phyloP scores from a whole-genome alignment of 768 basidiomycete species.

The Pulveroboletus frians region DNA sequence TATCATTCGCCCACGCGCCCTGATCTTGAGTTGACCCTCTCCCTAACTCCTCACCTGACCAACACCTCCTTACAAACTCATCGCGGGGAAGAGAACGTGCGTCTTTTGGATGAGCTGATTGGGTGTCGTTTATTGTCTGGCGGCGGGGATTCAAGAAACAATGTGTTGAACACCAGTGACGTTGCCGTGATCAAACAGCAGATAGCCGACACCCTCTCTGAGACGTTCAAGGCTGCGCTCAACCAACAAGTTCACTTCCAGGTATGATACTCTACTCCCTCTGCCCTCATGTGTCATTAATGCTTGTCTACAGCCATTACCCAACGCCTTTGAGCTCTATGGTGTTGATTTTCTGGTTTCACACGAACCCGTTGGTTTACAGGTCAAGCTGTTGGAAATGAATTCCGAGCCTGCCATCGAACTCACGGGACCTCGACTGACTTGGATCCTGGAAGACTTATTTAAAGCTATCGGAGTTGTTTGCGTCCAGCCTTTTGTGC shows the following conservation, averaged over 20 bases:
- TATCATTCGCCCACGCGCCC: constrained; percentile 48
- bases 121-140: constrained; percentile 52
- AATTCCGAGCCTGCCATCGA: constrained; percentile 97
- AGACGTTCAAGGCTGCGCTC: constrained; percentile 82
- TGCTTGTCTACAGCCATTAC: constrained; percentile 51
- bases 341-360: constrained; percentile 89
- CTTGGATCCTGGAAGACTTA: constrained; percentile 76
- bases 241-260: constrained; percentile 83
- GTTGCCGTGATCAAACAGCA: constrained; percentile 52
- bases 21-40: constrained; percentile 20
- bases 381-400: constrained; percentile 79
- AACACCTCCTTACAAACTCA: constrained; percentile 84
- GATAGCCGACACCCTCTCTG: constrained; percentile 62
- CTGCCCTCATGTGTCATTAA: not conserved
- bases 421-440: constrained; percentile 78
- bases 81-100: constrained; percentile 63
- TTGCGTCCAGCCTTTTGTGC: constrained; percentile 62
- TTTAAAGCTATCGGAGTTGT: constrained; percentile 66
- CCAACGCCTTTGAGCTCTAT: constrained; percentile 93
- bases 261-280: constrained; percentile 34
- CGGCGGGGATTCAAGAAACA: constrained; percentile 19
- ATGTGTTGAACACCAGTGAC: constrained; percentile 28
- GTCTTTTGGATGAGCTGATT: constrained; percentile 73
- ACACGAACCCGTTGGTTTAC: constrained; percentile 37
- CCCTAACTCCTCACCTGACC: constrained; percentile 73